Percentiles rank a stretch among this genome's conserved stretches.
phyloP scores from a whole-genome alignment of 192 early-diverging fungal genomes.

The Podila epicladia region DNA sequence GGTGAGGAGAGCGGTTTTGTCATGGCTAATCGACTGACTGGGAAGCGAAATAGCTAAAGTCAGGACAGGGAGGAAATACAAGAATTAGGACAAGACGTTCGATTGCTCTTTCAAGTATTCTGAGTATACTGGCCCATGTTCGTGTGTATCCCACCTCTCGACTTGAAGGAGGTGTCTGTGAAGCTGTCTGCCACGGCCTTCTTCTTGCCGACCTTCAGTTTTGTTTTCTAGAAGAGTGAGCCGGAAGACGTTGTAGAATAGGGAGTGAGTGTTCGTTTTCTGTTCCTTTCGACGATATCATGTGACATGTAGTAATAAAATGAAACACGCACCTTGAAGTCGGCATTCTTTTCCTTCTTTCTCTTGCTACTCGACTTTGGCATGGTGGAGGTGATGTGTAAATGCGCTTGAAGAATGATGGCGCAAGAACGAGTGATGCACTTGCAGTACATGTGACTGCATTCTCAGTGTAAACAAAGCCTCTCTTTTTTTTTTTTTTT shows the following conservation, averaged over 20 bases:
- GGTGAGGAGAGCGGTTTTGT: conserved; percentile 77
- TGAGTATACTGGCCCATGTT: neutral
- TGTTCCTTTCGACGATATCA: neutral
- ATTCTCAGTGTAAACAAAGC: no score
- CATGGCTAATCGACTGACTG: conserved; percentile 79
- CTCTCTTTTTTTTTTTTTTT: no score
- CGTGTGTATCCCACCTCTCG: conserved; percentile 59
- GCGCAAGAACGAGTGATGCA: no score
- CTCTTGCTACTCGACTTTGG: conserved; percentile 62
- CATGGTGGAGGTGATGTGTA: conserved; percentile 12
- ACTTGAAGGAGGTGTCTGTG: conserved; percentile 86
- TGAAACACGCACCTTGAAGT: conserved; percentile 67
- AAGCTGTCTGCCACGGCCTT: conserved; percentile 78
- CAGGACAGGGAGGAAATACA: neutral
- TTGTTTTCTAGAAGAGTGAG: conserved; percentile 72
- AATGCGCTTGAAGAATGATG: neutral
- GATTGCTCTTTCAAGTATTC: neutral
- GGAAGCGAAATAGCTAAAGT: conserved; percentile 81
- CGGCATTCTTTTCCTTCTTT: conserved; percentile 79
- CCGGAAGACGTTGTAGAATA: no score
- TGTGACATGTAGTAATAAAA: neutral
- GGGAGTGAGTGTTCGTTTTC: no score
- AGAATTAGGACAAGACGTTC: neutral
- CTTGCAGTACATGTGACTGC: no score
- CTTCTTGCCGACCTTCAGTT: conserved; percentile 92